phyloP scores from a whole-genome alignment of 2,329 filamentous ascomycete species.

The Didymella segeticola region DNA sequence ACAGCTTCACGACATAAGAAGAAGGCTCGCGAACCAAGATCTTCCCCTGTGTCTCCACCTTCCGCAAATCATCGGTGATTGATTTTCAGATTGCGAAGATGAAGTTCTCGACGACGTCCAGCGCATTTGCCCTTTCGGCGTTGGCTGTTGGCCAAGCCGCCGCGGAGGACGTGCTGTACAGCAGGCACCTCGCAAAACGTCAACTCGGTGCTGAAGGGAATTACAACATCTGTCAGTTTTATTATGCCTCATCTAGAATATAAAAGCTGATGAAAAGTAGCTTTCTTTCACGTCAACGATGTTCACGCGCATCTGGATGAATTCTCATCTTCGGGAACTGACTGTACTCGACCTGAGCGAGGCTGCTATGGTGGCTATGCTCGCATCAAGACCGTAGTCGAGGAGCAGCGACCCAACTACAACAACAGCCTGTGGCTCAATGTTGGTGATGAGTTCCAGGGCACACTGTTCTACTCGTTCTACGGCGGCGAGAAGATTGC shows the following conservation, averaged over 20 bases:
- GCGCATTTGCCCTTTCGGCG: conserved; percentile 30
- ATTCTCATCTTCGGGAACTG: conserved; percentile 66
- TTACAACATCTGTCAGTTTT: conserved; percentile 44
- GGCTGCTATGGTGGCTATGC: conserved; percentile 72
- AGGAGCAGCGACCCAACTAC: conserved; percentile 62
- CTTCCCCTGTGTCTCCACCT: conserved; percentile 7
- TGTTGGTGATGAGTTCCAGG: conserved; percentile 73
- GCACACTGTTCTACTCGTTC: conserved; percentile 71
- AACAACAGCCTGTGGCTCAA: conserved; percentile 70
- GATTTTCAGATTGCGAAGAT: conserved; percentile 21
- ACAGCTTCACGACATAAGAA: conserved; percentile 28
- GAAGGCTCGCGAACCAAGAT: neutral
- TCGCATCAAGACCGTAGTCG: conserved; percentile 66
- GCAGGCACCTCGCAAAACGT: conserved; percentile 38
- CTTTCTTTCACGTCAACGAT: conserved; percentile 74
- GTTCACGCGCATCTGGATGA: conserved; percentile 72
- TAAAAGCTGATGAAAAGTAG: conserved; percentile 20
- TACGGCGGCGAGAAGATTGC: conserved; percentile 74
- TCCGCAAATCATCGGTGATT: neutral
- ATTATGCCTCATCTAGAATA: rapidly evolving
- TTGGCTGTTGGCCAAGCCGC: conserved; percentile 19
- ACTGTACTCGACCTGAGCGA: conserved; percentile 62
- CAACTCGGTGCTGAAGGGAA: conserved; percentile 42
- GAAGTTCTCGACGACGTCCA: conserved; percentile 28
- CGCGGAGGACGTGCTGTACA: conserved; percentile 42